Evolutionary conservation across 352 stramenopile species (phyloP), one percentile per base, ranked within the genome.

Genomic region (Pythium plurisporium): DNA sequence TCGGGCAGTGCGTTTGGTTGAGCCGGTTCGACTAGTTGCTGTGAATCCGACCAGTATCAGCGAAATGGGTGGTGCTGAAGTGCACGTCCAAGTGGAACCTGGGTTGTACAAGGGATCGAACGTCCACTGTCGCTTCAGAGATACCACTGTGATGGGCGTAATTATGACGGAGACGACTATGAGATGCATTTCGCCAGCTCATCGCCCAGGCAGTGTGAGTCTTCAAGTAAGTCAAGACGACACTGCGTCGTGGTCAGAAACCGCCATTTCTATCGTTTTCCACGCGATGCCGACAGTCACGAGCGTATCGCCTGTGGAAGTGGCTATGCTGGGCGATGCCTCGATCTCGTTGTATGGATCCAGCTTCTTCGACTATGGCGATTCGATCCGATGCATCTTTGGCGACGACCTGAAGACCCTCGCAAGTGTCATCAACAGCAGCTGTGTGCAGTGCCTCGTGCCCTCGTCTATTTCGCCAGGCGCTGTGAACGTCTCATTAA

Each of bases 61-160:
- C 46, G 74, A 89, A 20, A 50, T 57, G 14, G 79, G 79, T 22
- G 79, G 79, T 36, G 55, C 42, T 0, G 60, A 71, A 20, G 31
- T 71, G 20, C 36, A 83, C 38, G 57, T 87, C 15, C 57, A 57
- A 15, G 55, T 64, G 5, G 20, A 37, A 1, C 20, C 34, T 1
- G 20, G 23, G 2, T n/a, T 61, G 17, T 55, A 54, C 10, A 22
- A 54, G n/a, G 46, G 52, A 23, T 46, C 62, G 0, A 56, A 57
- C 26, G 14, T 64, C 2, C 19, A 20, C 4, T 69, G 62, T 26
- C 47, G 54, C 10, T 64, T 64, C n/a, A 55, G 62, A 9, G 49
- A 69, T 6, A 25, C n/a, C 3, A 25, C 58, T 0, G 55, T 64
- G 4, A 25, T 17, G 11, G 50, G 55, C 8, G 5, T 64, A 12